A percentile compares a stretch with the other conserved stretches of the same genome.
These are phyloP conservation scores for Spathaspora gorwiae DNA, from an alignment of 805 yeast genomes.

Conservation along the genomic window DNA sequence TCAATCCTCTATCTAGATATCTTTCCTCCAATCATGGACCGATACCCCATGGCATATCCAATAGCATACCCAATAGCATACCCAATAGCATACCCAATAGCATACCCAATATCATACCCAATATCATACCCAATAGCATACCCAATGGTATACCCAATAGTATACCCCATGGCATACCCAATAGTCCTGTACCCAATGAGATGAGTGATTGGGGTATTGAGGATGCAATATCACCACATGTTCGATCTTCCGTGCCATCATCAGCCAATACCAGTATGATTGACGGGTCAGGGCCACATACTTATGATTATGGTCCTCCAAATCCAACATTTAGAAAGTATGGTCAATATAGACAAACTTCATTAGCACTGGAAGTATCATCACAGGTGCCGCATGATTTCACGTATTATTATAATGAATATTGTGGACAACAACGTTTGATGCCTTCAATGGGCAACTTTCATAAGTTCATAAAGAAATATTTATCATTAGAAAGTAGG, in stretches of 20 bases:
- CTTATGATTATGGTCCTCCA: not conserved
- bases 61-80: not conserved
- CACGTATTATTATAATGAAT: not conserved
- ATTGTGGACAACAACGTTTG: not conserved
- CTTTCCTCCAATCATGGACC: conserved; percentile 8
- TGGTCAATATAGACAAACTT: not conserved
- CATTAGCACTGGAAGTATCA: not conserved
- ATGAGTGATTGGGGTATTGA: conserved; percentile 38
- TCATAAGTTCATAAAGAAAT: conserved; percentile 21
- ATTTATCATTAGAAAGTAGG: conserved; percentile 18
- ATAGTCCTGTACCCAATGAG: conserved; percentile 2
- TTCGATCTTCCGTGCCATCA: not conserved
- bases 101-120: not conserved
- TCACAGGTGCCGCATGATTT: not conserved
- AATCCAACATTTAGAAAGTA: not conserved
- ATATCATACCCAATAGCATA: too few relatives aligned
- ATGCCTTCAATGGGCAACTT: conserved; percentile 16
- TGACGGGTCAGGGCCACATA: not conserved
- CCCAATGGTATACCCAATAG: too few relatives aligned
- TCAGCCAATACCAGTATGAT: not conserved
- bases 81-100: not conserved
- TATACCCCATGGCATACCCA: too few relatives aligned
- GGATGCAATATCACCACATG: conserved; percentile 9
- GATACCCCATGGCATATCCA: not conserved
- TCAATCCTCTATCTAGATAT: conserved; percentile 23